phyloP scores from a whole-genome alignment of 208 protist species.

The Acanthamoeba castellanii region DNA sequence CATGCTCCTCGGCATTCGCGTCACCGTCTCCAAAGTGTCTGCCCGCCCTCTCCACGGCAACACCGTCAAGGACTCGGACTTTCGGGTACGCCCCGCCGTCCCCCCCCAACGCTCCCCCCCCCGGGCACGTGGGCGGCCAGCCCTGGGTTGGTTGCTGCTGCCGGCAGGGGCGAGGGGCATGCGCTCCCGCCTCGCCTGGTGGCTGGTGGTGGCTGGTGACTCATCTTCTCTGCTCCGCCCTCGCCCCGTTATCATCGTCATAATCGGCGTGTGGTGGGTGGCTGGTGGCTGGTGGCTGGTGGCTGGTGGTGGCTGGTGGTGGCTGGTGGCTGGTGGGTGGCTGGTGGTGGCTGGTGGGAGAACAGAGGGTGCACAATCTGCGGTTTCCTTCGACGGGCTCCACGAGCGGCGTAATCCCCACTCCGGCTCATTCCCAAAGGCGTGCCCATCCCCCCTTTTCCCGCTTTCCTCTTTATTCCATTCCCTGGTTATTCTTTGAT shows the following conservation, averaged over 20 bases:
- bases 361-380: constrained; percentile 50
- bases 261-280: no score
- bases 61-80: constrained; percentile 26
- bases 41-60: not conserved
- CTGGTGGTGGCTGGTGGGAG: no score
- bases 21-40: constrained; percentile 29
- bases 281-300: no score
- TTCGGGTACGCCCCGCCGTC: not conserved
- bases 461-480: not conserved
- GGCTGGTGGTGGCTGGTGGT: no score
- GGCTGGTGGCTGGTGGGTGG: no score
- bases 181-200: no score
- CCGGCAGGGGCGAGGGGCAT: no score
- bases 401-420: constrained; percentile 19
- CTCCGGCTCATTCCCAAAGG: constrained; percentile 38
- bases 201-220: no score
- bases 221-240: no score
- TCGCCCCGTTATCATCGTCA: no score
- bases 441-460: not conserved
- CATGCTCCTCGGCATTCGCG: constrained; percentile 65
- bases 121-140: no score
- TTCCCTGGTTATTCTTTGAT: not conserved
- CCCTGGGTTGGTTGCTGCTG: not conserved
- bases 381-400: constrained; percentile 14
- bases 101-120: not conserved